Evolutionary conservation across 495 filamentous ascomycete species (phyloP), one percentile per base, ranked within the genome.

Genomic region (Bacidia gigantensis): DNA sequence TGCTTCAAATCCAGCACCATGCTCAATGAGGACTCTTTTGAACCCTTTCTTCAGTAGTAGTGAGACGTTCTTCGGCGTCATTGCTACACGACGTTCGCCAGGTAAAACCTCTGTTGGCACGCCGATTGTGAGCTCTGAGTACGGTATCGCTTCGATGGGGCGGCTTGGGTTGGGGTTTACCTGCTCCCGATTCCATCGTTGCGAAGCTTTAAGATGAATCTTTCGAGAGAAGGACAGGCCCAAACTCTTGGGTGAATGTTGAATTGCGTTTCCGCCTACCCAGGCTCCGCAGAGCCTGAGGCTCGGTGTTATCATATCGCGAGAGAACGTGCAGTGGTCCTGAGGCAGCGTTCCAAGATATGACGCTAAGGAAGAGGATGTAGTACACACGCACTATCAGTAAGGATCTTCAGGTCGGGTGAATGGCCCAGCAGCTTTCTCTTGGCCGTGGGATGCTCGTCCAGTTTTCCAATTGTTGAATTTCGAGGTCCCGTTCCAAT

Each of bases 201-300:
- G 41, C 7, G 41, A 17, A 17, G 41, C 7, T 17, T 18, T 7
- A n/a, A 44, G 41, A 17, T 44, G 41, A n/a, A n/a, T 44, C 5
- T 18, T 44, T n/a, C 41, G 41, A 44, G 41, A 22, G 12, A 5
- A 17, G 12, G 41, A 17, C 20, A 44, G 12, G 17, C 41, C 20
- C 20, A 22, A 9, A 5, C 9, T 17, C 12, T 9, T 7, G 5
- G 5, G 14, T 44, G 12, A 22, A 22, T 5, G 12, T 44, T 7
- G 20, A 9, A 44, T 9, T 5, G 20, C 12, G 17, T 22, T 44
- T 7, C 41, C 9, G 20, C 20, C 12, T 5, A 7, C 5, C 14
- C 41, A 44, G 41, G 41, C 41, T 44, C 41, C 41, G 41, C 41
- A 44, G 41, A 44, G 17, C 41, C 41, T n/a, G 5, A 44, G 12